Percentiles rank a stretch among this genome's conserved stretches.
phyloP scores from a whole-genome alignment of 441 rosid genomes.

The Gossypium lobatum region DNA sequence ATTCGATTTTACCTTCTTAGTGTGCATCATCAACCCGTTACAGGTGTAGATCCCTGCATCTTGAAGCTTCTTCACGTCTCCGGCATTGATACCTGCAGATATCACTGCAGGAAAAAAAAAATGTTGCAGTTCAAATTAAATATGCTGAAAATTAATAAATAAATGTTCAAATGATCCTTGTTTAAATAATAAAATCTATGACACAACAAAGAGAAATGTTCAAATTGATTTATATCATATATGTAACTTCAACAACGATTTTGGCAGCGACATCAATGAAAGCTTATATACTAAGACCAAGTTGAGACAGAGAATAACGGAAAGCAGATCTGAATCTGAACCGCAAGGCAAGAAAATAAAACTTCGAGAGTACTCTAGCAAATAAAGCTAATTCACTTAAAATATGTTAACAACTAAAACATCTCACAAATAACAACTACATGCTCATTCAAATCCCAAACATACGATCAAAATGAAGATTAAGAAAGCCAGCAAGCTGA shows the following conservation, averaged over 20 bases:
- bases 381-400: background rate
- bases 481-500: background rate
- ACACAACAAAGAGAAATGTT: background rate
- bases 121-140: background rate
- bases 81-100: slow-evolving; percentile 78
- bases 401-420: background rate
- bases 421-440: background rate
- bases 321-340: background rate
- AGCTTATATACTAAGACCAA: background rate
- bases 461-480: background rate
- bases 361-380: background rate
- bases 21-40: slow-evolving; percentile 96
- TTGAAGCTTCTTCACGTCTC: slow-evolving; percentile 88
- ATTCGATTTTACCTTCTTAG: slow-evolving; percentile 53
- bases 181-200: background rate
- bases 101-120: slow-evolving; percentile 39
- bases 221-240: background rate
- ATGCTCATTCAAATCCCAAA: background rate
- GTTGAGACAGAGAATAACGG: background rate
- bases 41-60: slow-evolving; percentile 95
- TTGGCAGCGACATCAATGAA: background rate
- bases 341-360: background rate
- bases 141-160: background rate
- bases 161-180: background rate
- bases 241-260: background rate